Conservation (phyloP, 2,329 filamentous ascomycete species). For the Colletotrichum sojae region DNA sequence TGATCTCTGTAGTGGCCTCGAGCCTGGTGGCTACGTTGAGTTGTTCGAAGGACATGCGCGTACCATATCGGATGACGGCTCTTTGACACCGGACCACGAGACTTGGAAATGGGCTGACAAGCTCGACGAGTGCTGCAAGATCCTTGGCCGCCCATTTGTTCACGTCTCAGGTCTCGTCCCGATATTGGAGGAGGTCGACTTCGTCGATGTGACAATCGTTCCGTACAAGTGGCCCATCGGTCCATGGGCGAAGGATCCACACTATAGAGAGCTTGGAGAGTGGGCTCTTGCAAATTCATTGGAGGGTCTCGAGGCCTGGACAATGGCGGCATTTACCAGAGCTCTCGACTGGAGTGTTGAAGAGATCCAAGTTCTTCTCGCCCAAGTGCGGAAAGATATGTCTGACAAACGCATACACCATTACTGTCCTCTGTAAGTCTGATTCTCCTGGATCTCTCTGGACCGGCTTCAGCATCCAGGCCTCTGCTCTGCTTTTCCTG, state of each 20-base stretch:
- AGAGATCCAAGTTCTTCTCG: slow-evolving; percentile 44
- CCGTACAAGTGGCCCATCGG: slow-evolving; percentile 49
- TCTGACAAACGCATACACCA: slow-evolving; percentile 43
- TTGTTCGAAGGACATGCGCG: slow-evolving; percentile 42
- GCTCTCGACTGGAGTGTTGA: slow-evolving; percentile 41
- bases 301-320: neutral
- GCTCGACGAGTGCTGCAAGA: slow-evolving; percentile 48
- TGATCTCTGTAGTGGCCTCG: slow-evolving; percentile 25
- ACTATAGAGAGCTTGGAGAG: slow-evolving; percentile 51
- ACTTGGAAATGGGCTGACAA: slow-evolving; percentile 44
- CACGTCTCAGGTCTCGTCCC: neutral
- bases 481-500: neutral
- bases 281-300: slow-evolving; percentile 38
- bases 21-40: slow-evolving; percentile 45
- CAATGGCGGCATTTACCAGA: neutral
- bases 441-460: neutral
- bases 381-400: slow-evolving; percentile 42
- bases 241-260: slow-evolving; percentile 43
- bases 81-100: slow-evolving; percentile 41
- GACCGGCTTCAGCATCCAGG: fast-evolving
- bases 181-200: slow-evolving; percentile 47
- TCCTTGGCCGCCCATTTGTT: slow-evolving; percentile 46
- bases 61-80: slow-evolving; percentile 40
- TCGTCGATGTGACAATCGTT: slow-evolving; percentile 48
- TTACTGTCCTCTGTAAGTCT: slow-evolving; percentile 37